Percentiles rank a stretch among this genome's conserved stretches.
These are phyloP conservation scores for Exophiala alcalophila DNA, from an alignment of 2,329 filamentous ascomycete genomes.

Conservation along the genomic window DNA sequence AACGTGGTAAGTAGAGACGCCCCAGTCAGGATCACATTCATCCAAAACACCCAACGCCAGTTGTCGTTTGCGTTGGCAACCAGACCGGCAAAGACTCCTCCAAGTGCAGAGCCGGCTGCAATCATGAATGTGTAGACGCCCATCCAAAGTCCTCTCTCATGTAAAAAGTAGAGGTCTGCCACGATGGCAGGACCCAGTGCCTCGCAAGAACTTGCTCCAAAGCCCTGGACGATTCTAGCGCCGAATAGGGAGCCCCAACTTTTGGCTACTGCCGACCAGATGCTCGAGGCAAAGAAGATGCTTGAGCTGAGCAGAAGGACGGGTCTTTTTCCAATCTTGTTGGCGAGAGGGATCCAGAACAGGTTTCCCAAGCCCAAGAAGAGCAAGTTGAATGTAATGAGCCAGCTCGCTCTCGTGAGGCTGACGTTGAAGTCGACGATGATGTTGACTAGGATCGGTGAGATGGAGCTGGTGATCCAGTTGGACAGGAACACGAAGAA, in stretches of 20 bases:
- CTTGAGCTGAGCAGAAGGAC: conserved; percentile 52
- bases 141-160: conserved; percentile 58
- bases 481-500: conserved; percentile 21
- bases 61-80: conserved; percentile 10
- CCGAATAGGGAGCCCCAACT: conserved; percentile 62
- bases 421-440: conserved; percentile 9
- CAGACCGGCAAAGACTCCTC: conserved; percentile 8
- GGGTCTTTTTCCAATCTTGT: conserved; percentile 53
- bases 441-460: conserved; percentile 11
- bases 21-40: conserved; percentile 10
- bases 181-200: conserved; percentile 53
- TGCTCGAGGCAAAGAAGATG: conserved; percentile 51
- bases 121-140: conserved; percentile 50
- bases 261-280: conserved; percentile 58
- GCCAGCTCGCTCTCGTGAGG: conserved; percentile 2
- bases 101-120: conserved; percentile 33
- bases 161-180: conserved; percentile 62
- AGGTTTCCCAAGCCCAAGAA: conserved; percentile 59
- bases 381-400: conserved; percentile 50
- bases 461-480: conserved; percentile 7
- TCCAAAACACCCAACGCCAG: conserved; percentile 12
- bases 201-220: conserved; percentile 60
- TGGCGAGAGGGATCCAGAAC: conserved; percentile 56
- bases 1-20: not conserved
- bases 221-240: conserved; percentile 58